A percentile compares a stretch with the other conserved stretches of the same genome.
These are phyloP conservation scores for Erodium moschatum DNA, from an alignment of 441 rosid species.

Conservation along the genomic window DNA sequence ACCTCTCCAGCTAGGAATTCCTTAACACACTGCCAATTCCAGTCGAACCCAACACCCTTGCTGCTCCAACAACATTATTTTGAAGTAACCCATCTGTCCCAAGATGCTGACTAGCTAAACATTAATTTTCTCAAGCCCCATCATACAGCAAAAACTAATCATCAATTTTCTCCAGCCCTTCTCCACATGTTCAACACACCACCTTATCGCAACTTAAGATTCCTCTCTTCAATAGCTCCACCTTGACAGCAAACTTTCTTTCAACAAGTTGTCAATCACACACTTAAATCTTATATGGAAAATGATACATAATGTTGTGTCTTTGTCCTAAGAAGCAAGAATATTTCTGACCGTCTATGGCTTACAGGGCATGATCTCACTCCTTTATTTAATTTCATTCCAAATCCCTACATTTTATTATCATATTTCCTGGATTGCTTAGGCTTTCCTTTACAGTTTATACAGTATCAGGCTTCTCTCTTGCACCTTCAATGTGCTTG, in stretches of 20 bases:
- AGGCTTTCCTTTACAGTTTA: too few relatives aligned
- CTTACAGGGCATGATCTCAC: conserved; percentile 1
- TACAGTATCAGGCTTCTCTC: too few relatives aligned
- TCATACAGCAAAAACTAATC: background rate
- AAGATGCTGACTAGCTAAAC: background rate
- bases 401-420: background rate
- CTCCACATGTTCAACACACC: background rate
- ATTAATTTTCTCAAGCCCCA: background rate
- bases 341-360: background rate
- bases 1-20: background rate
- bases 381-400: background rate
- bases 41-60: background rate
- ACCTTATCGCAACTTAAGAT: background rate
- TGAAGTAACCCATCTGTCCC: background rate
- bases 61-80: background rate
- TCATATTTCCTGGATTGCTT: background rate
- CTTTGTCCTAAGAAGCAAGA: background rate
- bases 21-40: background rate
- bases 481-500: too few relatives aligned
- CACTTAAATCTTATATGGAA: background rate
- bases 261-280: background rate
- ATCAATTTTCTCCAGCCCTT: background rate
- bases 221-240: background rate
- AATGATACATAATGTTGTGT: background rate
- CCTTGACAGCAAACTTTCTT: background rate